phyloP scores from a whole-genome alignment of 148 eudicot species.

The Amaranthus cruentus region DNA sequence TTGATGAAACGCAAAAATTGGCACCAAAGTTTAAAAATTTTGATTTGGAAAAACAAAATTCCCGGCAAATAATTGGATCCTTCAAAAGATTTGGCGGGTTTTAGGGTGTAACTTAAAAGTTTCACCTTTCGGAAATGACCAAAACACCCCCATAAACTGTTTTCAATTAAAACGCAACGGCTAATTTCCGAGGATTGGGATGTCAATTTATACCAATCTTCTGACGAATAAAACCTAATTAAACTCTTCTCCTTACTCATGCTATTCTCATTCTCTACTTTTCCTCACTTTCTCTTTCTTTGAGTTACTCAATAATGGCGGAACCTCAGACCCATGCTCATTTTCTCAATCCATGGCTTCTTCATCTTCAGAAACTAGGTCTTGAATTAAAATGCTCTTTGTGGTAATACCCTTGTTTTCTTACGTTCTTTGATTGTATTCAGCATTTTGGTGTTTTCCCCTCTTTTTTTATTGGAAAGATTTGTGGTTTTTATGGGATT shows the following conservation, averaged over 20 bases:
- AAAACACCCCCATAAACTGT: not conserved
- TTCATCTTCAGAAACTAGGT: conserved; percentile 71
- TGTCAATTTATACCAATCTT: not conserved
- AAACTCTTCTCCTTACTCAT: no score
- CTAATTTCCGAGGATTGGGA: not conserved
- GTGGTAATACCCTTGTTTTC: conserved; percentile 35
- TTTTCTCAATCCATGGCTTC: conserved; percentile 61
- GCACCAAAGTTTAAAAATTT: not conserved
- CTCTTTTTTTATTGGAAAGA: not conserved
- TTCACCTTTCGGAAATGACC: not conserved
- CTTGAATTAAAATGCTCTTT: conserved; percentile 89
- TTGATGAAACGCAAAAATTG: not conserved
- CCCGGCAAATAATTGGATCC: conserved; percentile 13
- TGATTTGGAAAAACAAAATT: not conserved
- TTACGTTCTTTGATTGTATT: no score
- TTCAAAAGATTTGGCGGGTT: conserved; percentile 17
- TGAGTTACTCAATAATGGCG: conserved; percentile 33
- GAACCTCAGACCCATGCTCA: conserved; percentile 37
- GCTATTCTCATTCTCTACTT: not conserved
- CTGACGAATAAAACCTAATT: not conserved
- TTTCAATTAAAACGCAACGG: not conserved
- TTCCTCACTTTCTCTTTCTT: not conserved
- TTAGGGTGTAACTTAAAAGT: not conserved
- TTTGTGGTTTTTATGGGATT: not conserved
- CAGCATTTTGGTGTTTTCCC: not conserved